These are phyloP conservation scores for Talaromyces piceae DNA, from an alignment of 2,329 filamentous ascomycete genomes.

Conservation along the genomic window DNA sequence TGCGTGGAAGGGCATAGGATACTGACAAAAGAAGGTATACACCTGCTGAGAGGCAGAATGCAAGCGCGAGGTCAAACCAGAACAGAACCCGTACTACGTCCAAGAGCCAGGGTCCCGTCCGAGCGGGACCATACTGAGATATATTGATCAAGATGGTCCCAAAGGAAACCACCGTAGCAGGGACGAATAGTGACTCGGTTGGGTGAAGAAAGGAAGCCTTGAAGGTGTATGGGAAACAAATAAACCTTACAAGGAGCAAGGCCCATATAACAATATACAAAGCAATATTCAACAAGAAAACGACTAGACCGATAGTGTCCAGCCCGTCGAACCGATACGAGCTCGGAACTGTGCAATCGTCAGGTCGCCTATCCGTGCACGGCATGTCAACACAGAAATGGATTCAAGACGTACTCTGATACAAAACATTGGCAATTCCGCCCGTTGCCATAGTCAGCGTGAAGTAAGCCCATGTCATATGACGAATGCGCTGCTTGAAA, in stretches of 20 bases:
- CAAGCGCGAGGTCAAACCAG: conserved; percentile 65
- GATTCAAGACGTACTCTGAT: conserved; percentile 43
- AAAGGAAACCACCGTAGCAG: conserved; percentile 59
- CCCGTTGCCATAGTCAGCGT: conserved; percentile 60
- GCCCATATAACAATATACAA: conserved; percentile 58
- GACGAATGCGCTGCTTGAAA: conserved; percentile 51
- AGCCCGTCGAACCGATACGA: conserved; percentile 50
- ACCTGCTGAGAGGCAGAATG: conserved; percentile 59
- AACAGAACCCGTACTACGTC: conserved; percentile 58
- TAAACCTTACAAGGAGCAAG: conserved; percentile 62
- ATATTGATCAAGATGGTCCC: conserved; percentile 73
- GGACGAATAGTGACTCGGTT: conserved; percentile 70
- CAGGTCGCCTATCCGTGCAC: conserved; percentile 34
- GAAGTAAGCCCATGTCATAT: conserved; percentile 73
- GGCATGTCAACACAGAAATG: conserved; percentile 28
- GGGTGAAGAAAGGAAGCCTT: conserved; percentile 65
- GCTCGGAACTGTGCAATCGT: conserved; percentile 31
- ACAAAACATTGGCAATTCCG: conserved; percentile 53
- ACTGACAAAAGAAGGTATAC: conserved; percentile 67
- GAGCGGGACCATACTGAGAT: conserved; percentile 64
- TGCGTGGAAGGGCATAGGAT: conserved; percentile 33
- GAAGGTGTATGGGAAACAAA: conserved; percentile 62
- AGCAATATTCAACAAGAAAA: conserved; percentile 57
- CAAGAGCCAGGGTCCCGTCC: conserved; percentile 55
- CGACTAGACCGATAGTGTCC: conserved; percentile 50